A percentile compares a stretch with the other conserved stretches of the same genome.
These are phyloP conservation scores for Acanthamoeba pearcei DNA, from an alignment of 208 protist genomes.

Conservation along the genomic window DNA sequence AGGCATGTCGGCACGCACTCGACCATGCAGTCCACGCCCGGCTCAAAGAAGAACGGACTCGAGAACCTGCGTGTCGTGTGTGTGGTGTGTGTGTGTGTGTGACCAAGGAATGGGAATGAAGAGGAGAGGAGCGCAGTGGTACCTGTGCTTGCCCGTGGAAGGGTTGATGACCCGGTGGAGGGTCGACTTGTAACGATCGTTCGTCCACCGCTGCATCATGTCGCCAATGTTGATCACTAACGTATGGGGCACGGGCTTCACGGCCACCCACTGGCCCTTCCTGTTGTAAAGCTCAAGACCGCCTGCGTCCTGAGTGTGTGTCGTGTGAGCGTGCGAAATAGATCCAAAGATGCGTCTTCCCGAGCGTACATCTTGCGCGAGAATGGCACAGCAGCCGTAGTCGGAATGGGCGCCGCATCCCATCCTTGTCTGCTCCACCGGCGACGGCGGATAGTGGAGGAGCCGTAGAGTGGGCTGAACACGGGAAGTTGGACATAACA, in stretches of 20 bases:
- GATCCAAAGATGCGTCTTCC: background rate
- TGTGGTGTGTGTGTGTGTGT: background rate
- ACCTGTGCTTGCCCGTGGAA: slow-evolving; percentile 8
- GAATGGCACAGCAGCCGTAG: slow-evolving; percentile 64
- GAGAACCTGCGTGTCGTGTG: background rate
- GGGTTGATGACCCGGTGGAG: slow-evolving; percentile 69
- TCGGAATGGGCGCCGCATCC: slow-evolving; percentile 59
- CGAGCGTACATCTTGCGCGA: background rate
- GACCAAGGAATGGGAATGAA: background rate
- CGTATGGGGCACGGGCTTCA: background rate
- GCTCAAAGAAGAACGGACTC: slow-evolving; percentile 69
- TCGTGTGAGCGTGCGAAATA: background rate
- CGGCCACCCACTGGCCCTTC: slow-evolving; percentile 46
- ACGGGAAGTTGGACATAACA: background rate
- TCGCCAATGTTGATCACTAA: slow-evolving; percentile 66
- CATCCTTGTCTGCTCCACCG: background rate
- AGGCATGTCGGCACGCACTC: slow-evolving; percentile 55
- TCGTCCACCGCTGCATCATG: slow-evolving; percentile 74
- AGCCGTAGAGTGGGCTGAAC: background rate
- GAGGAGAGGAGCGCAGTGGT: background rate
- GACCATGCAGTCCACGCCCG: slow-evolving; percentile 42
- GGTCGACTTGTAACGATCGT: slow-evolving; percentile 30
- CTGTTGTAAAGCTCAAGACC: slow-evolving; percentile 58
- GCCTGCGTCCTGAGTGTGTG: background rate
- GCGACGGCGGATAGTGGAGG: slow-evolving; percentile 10